Conservation (phyloP, 148 eudicot genomes). For the Arbutus unedo region DNA sequence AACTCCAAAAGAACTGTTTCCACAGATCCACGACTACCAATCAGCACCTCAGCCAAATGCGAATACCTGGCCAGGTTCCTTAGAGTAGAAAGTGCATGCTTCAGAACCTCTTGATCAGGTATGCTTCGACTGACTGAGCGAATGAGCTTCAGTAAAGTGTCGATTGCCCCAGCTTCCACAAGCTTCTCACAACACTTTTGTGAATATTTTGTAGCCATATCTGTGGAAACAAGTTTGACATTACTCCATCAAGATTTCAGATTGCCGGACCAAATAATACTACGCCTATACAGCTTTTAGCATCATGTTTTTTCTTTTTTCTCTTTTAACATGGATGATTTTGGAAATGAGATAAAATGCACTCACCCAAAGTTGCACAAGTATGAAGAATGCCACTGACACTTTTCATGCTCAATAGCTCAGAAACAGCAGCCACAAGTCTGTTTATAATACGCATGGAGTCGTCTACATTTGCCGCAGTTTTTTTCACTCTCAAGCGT, state of each 20-base stretch:
- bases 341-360: constrained; percentile 10
- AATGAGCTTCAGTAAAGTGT: constrained; percentile 62
- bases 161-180: constrained; percentile 81
- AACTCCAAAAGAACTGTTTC: constrained; percentile 62
- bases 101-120: constrained; percentile 90
- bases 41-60: constrained; percentile 54
- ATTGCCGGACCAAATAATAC: background rate
- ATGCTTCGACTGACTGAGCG: constrained; percentile 87
- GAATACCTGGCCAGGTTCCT: constrained; percentile 76
- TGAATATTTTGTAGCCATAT: constrained; percentile 79
- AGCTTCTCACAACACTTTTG: constrained; percentile 88
- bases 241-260: background rate
- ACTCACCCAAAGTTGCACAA: constrained; percentile 75
- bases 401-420: constrained; percentile 77
- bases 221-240: constrained; percentile 29
- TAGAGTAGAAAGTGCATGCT: constrained; percentile 73
- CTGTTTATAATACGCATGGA: constrained; percentile 84
- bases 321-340: background rate
- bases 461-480: constrained; percentile 80
- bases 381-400: constrained; percentile 83
- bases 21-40: constrained; percentile 47
- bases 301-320: background rate
- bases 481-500: constrained; percentile 64
- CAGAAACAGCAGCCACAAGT: constrained; percentile 75
- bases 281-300: background rate